Conservation (phyloP, 371 early-diverging fungal genomes). For the Rhizopus microsporus region DNA sequence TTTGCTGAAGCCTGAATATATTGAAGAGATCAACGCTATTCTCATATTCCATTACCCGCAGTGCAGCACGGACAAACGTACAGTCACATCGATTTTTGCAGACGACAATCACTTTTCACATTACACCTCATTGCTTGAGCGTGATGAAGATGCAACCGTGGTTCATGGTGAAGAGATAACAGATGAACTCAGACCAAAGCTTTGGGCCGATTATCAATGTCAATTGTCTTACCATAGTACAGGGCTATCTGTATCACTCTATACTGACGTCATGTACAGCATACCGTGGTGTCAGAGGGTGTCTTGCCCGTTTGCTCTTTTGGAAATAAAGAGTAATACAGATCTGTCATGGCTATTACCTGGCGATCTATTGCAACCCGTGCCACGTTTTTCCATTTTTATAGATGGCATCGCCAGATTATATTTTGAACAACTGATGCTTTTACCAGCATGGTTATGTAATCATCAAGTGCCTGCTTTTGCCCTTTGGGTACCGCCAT, state of each 20-base stretch:
- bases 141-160: conserved; percentile 96
- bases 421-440: too few species aligned
- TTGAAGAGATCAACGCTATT: conserved; percentile 90
- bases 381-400: background rate
- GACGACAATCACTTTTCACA: conserved; percentile 92
- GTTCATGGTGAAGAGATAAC: conserved; percentile 35
- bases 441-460: background rate
- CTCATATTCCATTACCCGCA: conserved; percentile 95
- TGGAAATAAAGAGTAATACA: background rate
- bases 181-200: background rate
- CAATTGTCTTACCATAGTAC: conserved; percentile 80
- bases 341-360: background rate
- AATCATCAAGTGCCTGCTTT: background rate
- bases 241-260: conserved; percentile 95
- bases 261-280: conserved; percentile 77
- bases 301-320: background rate
- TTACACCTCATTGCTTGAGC: conserved; percentile 88
- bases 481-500: background rate
- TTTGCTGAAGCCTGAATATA: conserved; percentile 98
- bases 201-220: background rate
- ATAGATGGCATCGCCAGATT: background rate
- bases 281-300: background rate
- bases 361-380: background rate
- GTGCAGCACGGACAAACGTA: conserved; percentile 42
- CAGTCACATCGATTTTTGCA: conserved; percentile 83